phyloP scores from a whole-genome alignment of 78 protist species.

The Dictyostelium discoideum region dicty_2.7 NC_007091.3:1600501-1601000 shows the following conservation, averaged over 20 bases:
- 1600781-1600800: not conserved
- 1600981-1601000: constrained; percentile 49
- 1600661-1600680: constrained; percentile 8
- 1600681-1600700: not conserved
- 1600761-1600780: constrained; percentile 33
- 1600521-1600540: not conserved
- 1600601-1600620: not conserved
- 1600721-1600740: constrained; percentile 53
- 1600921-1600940: not conserved
- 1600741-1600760: constrained; percentile 55
- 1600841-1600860: not conserved
- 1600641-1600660: not conserved
- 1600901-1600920: constrained; percentile 10
- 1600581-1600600: not conserved
- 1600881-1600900: constrained; percentile 67
- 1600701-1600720: constrained; percentile 25
- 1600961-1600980: constrained; percentile 12
- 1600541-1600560: not conserved
- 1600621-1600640: constrained; percentile 20
- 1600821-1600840: not conserved
- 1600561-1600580: constrained; percentile 45
- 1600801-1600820: not conserved
- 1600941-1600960: constrained; percentile 39
- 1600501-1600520: constrained; percentile 41
- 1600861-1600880: constrained; percentile 38